Percentiles rank a stretch among this genome's conserved stretches.
Evolutionary conservation across 2,329 filamentous ascomycete species (phyloP).

Genomic region (Peltaster fructicola): DNA sequence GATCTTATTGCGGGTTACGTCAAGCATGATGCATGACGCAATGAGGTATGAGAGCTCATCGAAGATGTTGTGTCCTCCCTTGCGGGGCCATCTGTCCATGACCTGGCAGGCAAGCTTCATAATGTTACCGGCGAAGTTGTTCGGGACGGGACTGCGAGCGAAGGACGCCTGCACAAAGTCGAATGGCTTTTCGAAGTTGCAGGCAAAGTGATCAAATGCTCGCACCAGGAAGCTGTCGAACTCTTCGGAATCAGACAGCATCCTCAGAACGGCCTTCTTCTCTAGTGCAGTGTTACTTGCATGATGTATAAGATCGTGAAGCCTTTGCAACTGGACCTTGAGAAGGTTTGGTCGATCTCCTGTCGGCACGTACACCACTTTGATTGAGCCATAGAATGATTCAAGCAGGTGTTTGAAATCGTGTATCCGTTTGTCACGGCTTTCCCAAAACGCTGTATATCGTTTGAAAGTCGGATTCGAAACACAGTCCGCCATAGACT

Average conservation of each 20-base stretch:
- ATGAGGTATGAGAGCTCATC: conserved; percentile 24
- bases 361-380: conserved; percentile 29
- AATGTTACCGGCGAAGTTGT: conserved; percentile 28
- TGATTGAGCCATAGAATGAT: conserved; percentile 30
- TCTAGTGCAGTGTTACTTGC: conserved; percentile 19
- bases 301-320: conserved; percentile 22
- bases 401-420: conserved; percentile 25
- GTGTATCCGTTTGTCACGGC: conserved; percentile 18
- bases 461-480: conserved; percentile 20
- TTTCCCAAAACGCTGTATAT: conserved; percentile 23
- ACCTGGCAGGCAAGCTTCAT: conserved; percentile 24
- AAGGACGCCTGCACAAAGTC: conserved; percentile 29
- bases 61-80: conserved; percentile 19
- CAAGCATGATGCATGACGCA: conserved; percentile 31
- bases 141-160: conserved; percentile 24
- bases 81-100: conserved; percentile 10
- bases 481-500: conserved; percentile 17
- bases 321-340: conserved; percentile 25
- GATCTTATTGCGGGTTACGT: conserved; percentile 16
- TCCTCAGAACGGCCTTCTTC: conserved; percentile 25
- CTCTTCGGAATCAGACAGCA: conserved; percentile 26
- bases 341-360: conserved; percentile 26
- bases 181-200: conserved; percentile 25
- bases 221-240: conserved; percentile 26
- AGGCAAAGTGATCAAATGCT: conserved; percentile 31